These are phyloP conservation scores for Cucumis sativus DNA, from an alignment of 306 rosid species.

Conservation along the genomic window Cucumber_9930_V3 NC_026655.2:26451501-26452000, in stretches of 20 bases:
- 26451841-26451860: too few relatives aligned
- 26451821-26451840: too few relatives aligned
- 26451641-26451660: background rate
- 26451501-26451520: background rate
- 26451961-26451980: too few relatives aligned
- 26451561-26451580: constrained; percentile 77
- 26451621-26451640: constrained; percentile 12
- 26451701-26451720: background rate
- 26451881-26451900: too few relatives aligned
- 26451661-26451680: background rate
- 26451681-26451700: background rate
- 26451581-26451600: constrained; percentile 76
- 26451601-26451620: constrained; percentile 85
- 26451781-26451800: too few relatives aligned
- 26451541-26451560: constrained; percentile 8
- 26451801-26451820: too few relatives aligned
- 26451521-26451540: background rate
- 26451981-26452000: background rate
- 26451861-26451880: too few relatives aligned
- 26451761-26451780: too few relatives aligned
- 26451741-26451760: background rate
- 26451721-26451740: background rate
- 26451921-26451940: too few relatives aligned
- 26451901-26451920: too few relatives aligned
- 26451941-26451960: too few relatives aligned